Percentiles rank a stretch among this genome's conserved stretches.
Evolutionary conservation across 139 green algal genomes (phyloP).

Genomic region (Dunaliella sp.): DNA sequence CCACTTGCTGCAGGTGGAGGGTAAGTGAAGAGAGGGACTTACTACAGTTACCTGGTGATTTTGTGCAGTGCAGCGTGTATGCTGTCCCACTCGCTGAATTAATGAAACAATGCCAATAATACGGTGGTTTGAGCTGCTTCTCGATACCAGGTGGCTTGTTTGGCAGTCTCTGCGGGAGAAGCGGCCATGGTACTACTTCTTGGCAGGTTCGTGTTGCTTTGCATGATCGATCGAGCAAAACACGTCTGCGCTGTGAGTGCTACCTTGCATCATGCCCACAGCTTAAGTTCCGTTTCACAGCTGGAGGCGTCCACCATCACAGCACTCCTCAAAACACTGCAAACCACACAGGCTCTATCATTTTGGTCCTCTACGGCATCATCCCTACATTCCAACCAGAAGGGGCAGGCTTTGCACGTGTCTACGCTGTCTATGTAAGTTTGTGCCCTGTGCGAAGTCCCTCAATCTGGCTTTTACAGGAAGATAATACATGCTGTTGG

Average conservation of each 20-base stretch:
- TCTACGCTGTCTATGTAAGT: conserved; percentile 78
- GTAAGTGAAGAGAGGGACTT: no score
- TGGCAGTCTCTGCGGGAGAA: conserved; percentile 71
- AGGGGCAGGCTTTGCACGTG: conserved; percentile 38
- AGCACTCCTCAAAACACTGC: not conserved
- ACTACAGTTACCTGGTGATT: no score
- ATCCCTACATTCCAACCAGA: conserved; percentile 77
- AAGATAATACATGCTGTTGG: no score
- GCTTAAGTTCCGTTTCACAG: not conserved
- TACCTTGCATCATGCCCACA: not conserved
- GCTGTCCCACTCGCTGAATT: no score
- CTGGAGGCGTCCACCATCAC: not conserved
- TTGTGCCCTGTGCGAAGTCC: not conserved
- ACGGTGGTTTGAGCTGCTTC: no score
- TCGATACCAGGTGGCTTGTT: conserved; percentile 84
- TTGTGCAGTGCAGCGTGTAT: no score
- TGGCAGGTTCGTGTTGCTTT: conserved; percentile 34
- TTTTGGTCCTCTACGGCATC: conserved; percentile 74
- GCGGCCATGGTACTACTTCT: conserved; percentile 50
- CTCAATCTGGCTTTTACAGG: conserved; percentile 48
- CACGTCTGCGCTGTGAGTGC: not conserved
- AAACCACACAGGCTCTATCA: conserved; percentile 32
- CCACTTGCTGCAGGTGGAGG: no score
- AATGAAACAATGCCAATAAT: no score
- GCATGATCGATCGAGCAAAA: not conserved